Base-by-base conservation (phyloP, 805 yeast species). In the Saturnispora saitoi region DNA sequence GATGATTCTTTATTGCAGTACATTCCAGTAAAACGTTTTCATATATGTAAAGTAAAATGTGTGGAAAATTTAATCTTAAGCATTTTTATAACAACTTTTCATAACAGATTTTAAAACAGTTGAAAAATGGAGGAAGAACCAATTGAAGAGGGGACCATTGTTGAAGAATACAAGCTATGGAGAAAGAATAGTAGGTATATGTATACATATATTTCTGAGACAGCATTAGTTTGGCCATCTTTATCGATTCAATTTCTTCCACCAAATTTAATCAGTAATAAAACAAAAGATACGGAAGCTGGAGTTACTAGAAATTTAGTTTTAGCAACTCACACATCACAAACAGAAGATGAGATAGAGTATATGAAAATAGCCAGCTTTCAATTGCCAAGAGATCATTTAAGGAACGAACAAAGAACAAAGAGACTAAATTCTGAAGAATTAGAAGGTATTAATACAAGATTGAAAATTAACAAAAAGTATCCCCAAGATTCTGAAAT, bases 141-240 rank as follows among this genome's bases (percentile, higher is more conserved):
- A 29, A 42, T 15, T 37, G 38, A 46, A 19, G 43, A 42, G 6
- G 42, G 37, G 1, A 69, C 77, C 12, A 73, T 78, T 47, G 68
- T 77, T 51, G 81, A 77, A 55, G 95, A 86, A 61, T 85, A 86
- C 60, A 80, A 82, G 51, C 63, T 85, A 53, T 86, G 95, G 95
- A 73, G 86, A 51, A 78, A 84, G 58, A 86, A 84, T 58, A 85
- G 90, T 54, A 82, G 86, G 11, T 79, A 73, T 56, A 84, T 86
- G 93, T 86, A 86, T 56, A 89, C 85, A 57, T 85, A 82, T 60
- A 87, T 86, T 30, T 78, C 84, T 43, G 93, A 86, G 59, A 83
- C 91, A 0, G 86, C 84, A 2, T 66, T 86, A 41, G 77, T 81
- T 11, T 86, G 95, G 95, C 95, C 95, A 2, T 81, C 90, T 2